Percentiles rank a stretch among this genome's conserved stretches.
These are phyloP conservation scores for Mariannaea sp. DNA, from an alignment of 2,329 filamentous ascomycete species.

Conservation along the genomic window DNA sequence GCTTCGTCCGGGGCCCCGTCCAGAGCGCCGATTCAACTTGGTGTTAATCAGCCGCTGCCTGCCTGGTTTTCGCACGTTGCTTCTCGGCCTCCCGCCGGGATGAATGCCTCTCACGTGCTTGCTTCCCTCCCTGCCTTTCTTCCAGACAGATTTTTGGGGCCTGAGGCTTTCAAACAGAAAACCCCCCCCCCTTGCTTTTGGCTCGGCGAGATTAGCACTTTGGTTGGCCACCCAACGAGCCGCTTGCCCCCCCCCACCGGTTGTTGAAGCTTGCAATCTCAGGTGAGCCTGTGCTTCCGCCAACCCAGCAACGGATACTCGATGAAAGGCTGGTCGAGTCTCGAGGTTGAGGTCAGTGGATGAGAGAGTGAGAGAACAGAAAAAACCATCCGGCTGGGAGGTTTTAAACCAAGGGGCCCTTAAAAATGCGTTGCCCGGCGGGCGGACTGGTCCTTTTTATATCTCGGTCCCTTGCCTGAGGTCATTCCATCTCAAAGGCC, in stretches of 20 bases:
- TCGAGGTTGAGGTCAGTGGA: too few species aligned
- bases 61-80: constrained; percentile 15
- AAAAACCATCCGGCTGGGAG: constrained; percentile 9
- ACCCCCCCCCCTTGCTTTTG: too few species aligned
- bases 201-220: constrained; percentile 16
- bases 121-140: background rate
- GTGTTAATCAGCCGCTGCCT: constrained; percentile 16
- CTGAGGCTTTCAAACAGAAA: constrained; percentile 9
- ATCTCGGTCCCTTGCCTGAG: constrained; percentile 30
- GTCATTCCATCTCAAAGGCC: constrained; percentile 16
- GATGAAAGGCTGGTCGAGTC: constrained; percentile 26
- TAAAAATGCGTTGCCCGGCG: constrained; percentile 20
- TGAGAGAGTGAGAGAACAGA: constrained; percentile 16
- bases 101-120: constrained; percentile 17
- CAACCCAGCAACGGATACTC: constrained; percentile 28
- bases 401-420: constrained; percentile 20
- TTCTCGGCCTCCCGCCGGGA: constrained; percentile 1
- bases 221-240: constrained; percentile 29
- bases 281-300: constrained; percentile 26
- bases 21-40: constrained; percentile 7
- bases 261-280: constrained; percentile 25
- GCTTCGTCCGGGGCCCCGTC: constrained; percentile 6
- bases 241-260: constrained; percentile 13
- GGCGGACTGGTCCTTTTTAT: constrained; percentile 37
- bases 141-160: background rate